Evolutionary conservation across 1,284 basidiomycete species (phyloP).

Genomic region (Rhodotorula sp.): DNA sequence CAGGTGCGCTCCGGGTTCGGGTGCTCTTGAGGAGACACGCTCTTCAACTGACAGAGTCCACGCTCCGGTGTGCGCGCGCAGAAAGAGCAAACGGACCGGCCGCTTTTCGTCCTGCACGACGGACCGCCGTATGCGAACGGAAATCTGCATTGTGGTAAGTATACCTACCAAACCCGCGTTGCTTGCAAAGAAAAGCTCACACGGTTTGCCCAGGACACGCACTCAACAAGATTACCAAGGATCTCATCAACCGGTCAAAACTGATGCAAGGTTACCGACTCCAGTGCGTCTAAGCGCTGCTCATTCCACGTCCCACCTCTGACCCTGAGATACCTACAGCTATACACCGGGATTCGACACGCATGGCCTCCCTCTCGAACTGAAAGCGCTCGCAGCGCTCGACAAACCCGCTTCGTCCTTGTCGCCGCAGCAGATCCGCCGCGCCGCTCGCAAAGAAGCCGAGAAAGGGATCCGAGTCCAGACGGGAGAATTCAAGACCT

Average conservation of each 20-base stretch:
- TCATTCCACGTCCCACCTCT: not conserved
- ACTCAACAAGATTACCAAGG: slow-evolving; percentile 95
- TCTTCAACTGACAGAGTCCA: not conserved
- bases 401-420: slow-evolving; percentile 61
- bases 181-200: not conserved
- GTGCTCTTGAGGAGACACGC: fast-evolving
- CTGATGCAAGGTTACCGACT: slow-evolving; percentile 75
- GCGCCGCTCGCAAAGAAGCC: slow-evolving; percentile 72
- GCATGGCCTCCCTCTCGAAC: slow-evolving; percentile 95
- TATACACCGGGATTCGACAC: slow-evolving; percentile 98
- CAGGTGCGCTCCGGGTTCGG: slow-evolving; percentile 62
- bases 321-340: slow-evolving; percentile 53
- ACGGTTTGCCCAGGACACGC: slow-evolving; percentile 70
- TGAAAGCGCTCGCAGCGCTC: slow-evolving; percentile 66
- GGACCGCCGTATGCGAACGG: slow-evolving; percentile 99
- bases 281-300: slow-evolving; percentile 60
- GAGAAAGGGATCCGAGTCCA: slow-evolving; percentile 73
- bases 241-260: slow-evolving; percentile 89
- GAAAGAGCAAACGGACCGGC: slow-evolving; percentile 64
- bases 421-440: slow-evolving; percentile 65
- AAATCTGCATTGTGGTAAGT: slow-evolving; percentile 84
- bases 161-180: not conserved
- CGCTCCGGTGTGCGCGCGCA: slow-evolving; percentile 46
- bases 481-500: slow-evolving; percentile 72
- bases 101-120: slow-evolving; percentile 84